Percentiles rank a stretch among this genome's conserved stretches.
These are phyloP conservation scores for Arachis hypogaea DNA, from an alignment of 306 rosid species.

Conservation along the genomic window DNA sequence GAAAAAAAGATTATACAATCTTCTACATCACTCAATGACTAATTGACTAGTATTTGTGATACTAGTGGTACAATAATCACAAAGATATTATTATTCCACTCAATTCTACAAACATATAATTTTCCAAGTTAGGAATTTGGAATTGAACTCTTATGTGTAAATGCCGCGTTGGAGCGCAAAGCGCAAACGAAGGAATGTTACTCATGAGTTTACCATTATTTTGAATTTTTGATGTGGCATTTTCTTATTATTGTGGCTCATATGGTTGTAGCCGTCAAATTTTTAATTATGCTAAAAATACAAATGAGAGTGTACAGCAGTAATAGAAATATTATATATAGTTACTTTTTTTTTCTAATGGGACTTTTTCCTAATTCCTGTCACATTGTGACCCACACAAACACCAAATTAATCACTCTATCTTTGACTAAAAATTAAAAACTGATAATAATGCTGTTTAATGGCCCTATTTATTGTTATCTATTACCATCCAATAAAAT, in stretches of 20 bases:
- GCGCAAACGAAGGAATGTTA: conserved; percentile 33
- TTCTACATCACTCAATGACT: conserved; percentile 47
- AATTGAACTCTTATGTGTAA: conserved; percentile 24
- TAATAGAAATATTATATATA: conserved; percentile 37
- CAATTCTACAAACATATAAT: conserved; percentile 32
- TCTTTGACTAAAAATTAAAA: conserved; percentile 38
- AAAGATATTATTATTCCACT: conserved; percentile 39
- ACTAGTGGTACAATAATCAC: conserved; percentile 34
- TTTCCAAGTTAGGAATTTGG: conserved; percentile 38
- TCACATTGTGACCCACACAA: conserved; percentile 31
- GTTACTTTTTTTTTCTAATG: conserved; percentile 22
- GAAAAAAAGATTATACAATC: conserved; percentile 42
- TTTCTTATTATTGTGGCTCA: conserved; percentile 28
- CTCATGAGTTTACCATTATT: neutral
- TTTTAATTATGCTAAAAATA: conserved; percentile 41
- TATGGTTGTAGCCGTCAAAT: conserved; percentile 47
- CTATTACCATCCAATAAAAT: conserved; percentile 8
- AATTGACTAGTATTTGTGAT: neutral
- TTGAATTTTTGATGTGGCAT: neutral
- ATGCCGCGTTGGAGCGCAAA: conserved; percentile 40
- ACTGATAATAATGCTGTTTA: conserved; percentile 31
- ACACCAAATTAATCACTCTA: conserved; percentile 19
- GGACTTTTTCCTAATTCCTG: conserved; percentile 35
- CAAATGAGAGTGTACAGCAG: conserved; percentile 23
- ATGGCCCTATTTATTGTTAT: conserved; percentile 23